Conservation (phyloP, 106 monocot genomes). For the Dioscorea zingiberensis region DNA sequence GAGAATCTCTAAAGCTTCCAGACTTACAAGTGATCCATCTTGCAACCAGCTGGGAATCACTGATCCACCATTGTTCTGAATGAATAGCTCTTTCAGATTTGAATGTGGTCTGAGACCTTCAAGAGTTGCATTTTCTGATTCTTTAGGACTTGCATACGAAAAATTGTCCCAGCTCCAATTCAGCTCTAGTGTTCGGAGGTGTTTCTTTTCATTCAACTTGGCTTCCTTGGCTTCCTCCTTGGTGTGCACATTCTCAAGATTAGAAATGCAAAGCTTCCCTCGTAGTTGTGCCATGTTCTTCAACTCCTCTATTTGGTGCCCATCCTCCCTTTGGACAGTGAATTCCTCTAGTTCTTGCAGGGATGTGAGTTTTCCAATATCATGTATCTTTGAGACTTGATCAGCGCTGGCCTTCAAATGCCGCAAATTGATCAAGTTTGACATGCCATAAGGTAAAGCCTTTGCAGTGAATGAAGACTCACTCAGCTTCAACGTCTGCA, state of each 20-base stretch:
- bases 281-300: neutral
- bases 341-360: conserved; percentile 1
- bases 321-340: neutral
- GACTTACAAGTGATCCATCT: neutral
- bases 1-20: too few relatives aligned
- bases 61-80: neutral
- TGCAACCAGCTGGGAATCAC: conserved; percentile 20
- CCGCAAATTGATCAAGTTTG: too few relatives aligned
- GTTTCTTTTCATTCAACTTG: neutral
- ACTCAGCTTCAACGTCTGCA: conserved; percentile 14
- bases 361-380: neutral
- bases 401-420: neutral
- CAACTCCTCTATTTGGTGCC: neutral
- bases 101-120: conserved; percentile 15
- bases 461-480: neutral
- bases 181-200: neutral
- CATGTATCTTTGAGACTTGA: neutral
- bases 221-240: neutral
- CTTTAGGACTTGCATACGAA: too few relatives aligned
- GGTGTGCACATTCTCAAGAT: neutral
- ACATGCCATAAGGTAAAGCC: too few relatives aligned
- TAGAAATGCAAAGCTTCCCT: neutral
- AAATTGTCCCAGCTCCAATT: neutral
- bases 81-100: conserved; percentile 7
- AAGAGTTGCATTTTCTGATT: neutral